Percentiles rank a stretch among this genome's conserved stretches.
Conservation (phyloP, 75 land plant species). For the Isoetes taiwanensis region DNA sequence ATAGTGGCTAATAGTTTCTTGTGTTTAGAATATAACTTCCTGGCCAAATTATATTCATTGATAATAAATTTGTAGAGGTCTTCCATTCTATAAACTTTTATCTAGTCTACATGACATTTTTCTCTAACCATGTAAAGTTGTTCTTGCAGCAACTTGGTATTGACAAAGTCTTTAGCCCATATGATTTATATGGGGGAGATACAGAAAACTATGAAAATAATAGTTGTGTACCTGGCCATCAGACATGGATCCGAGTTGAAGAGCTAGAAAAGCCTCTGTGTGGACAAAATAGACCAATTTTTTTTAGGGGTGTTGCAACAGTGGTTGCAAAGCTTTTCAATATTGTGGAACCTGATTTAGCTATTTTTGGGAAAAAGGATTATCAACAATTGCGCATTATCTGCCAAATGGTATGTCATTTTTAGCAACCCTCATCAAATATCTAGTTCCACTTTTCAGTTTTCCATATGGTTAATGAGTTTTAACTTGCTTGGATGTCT, state of each 20-base stretch:
- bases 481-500: neutral
- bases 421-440: neutral
- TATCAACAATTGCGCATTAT: slow-evolving; percentile 90
- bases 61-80: too few relatives aligned
- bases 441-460: too few relatives aligned
- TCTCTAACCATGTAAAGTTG: too few relatives aligned
- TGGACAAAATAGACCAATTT: slow-evolving; percentile 80
- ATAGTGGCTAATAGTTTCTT: too few relatives aligned
- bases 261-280: slow-evolving; percentile 81
- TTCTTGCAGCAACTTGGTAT: slow-evolving; percentile 30
- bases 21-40: too few relatives aligned
- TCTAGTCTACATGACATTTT: too few relatives aligned
- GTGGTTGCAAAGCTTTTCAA: slow-evolving; percentile 78
- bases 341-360: slow-evolving; percentile 91
- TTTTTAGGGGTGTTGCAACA: slow-evolving; percentile 91
- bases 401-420: slow-evolving; percentile 55
- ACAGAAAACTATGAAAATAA: neutral
- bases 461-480: too few relatives aligned
- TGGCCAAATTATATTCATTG: too few relatives aligned
- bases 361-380: slow-evolving; percentile 97
- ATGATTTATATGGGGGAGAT: slow-evolving; percentile 54
- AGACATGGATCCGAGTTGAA: slow-evolving; percentile 92
- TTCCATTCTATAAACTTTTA: too few relatives aligned
- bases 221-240: slow-evolving; percentile 28
- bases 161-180: slow-evolving; percentile 63